Evolutionary conservation across 345 rosid genomes (phyloP), one percentile per base, ranked within the genome.

Genomic region (Citrus cavaleriei): DNA sequence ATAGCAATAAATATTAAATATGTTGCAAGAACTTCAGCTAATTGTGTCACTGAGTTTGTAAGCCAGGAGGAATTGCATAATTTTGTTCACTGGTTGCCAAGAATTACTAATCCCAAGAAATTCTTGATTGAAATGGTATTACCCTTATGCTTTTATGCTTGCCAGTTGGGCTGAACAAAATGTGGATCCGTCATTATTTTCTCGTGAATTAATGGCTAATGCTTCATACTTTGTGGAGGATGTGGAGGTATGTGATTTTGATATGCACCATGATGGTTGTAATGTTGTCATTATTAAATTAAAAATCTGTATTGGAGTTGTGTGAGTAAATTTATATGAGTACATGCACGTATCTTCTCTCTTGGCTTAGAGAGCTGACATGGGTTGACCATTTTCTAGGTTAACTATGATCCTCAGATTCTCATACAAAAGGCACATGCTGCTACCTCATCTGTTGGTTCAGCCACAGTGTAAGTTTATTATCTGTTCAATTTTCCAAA

Each of bases 181-280:
- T 82, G 97, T 95, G 86, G 98, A 95, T 83, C 95, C 98, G 82
- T 88, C 97, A 14, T 75, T 95, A 54, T 95, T 95, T 64, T 87
- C 98, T 8, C 84, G 70, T 73, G 97, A 95, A 82, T 81, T 95
- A 76, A 91, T 93, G 90, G 79, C 88, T 38, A 90, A 89, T 84
- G 93, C 91, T 85, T 88, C 88, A 49, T 78, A 78, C 80, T 35
- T 93, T 1, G 89, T 92, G 24, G 87, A 62, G 74, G 88, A 91
- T 75, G 89, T 83, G 75, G 93, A 88, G 89, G 98, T 93, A 77
- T 54, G 21, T 8, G 21, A 54, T 51, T 54, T 30, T 10, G 32
- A 69, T 18, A 8, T 19, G 42, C 38, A 64, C 42, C 46, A 7
- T 24, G 61, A 22, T 72, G 32, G 40, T 67, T 18, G 37, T 34